phyloP scores from a whole-genome alignment of 202 grass and related monocot species.

The Miscanthus sacchariflorus region DNA sequence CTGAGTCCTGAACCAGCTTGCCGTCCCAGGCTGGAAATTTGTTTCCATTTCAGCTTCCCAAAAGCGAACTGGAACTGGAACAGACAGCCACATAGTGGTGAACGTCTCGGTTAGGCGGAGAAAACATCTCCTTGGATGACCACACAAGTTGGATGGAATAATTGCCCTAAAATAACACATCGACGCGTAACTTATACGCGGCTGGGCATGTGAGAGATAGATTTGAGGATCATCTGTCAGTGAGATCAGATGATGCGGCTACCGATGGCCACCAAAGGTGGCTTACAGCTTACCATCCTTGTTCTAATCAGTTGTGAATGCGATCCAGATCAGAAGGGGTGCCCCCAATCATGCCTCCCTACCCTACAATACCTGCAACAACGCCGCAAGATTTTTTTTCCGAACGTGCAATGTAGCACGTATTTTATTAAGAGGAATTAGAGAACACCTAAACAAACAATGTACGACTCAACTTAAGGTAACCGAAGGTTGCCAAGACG shows the following conservation, averaged over 20 bases:
- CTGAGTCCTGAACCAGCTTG: neutral
- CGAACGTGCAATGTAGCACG: no score
- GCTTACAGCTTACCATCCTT: conserved; percentile 58
- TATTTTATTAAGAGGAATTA: no score
- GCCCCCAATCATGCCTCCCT: conserved; percentile 84
- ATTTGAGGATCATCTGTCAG: conserved; percentile 42
- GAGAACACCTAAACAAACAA: no score
- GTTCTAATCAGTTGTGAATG: conserved; percentile 75
- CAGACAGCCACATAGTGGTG: neutral
- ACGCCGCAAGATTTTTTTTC: conserved; percentile 16
- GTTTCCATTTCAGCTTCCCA: conserved; percentile 9
- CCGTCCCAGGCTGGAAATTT: neutral
- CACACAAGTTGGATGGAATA: conserved; percentile 20
- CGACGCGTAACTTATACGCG: neutral
- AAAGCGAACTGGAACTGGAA: conserved; percentile 20
- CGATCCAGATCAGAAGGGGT: conserved; percentile 76
- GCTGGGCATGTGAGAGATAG: conserved; percentile 42
- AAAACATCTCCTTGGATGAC: conserved; percentile 4
- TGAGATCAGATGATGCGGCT: neutral
- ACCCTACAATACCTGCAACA: conserved; percentile 84
- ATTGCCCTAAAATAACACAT: conserved; percentile 15
- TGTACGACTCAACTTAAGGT: no score
- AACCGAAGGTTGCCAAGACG: no score
- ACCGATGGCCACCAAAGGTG: conserved; percentile 8
- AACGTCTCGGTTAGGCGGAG: no score